Evolutionary conservation across 2,329 filamentous ascomycete species (phyloP).

Genomic region (Botrytis sinoallii): DNA sequence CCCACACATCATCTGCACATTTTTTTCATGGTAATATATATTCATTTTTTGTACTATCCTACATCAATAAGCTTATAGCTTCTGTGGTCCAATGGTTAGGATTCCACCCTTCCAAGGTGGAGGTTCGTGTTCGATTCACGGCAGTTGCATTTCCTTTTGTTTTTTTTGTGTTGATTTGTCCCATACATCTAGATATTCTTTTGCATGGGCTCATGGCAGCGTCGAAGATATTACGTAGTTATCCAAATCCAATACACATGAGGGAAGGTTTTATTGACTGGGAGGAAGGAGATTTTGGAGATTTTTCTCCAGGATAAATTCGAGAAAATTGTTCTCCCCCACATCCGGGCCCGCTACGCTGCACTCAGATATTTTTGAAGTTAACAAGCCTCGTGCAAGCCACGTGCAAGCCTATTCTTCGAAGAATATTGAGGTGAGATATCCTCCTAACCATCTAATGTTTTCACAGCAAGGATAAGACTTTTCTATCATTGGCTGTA

Average conservation of each 20-base stretch:
- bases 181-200: rapidly evolving
- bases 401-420: background rate
- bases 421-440: background rate
- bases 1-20: background rate
- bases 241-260: no score
- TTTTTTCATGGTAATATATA: background rate
- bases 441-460: background rate
- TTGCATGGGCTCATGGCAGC: background rate
- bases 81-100: constrained; percentile 13
- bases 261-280: background rate
- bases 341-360: background rate
- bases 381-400: background rate
- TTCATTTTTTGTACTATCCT: no score
- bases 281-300: no score
- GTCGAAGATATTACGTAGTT: background rate
- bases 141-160: background rate
- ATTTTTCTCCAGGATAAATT: background rate
- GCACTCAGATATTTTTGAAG: background rate
- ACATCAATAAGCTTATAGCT: background rate
- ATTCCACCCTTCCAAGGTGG: constrained; percentile 12
- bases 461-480: background rate
- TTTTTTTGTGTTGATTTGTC: rapidly evolving
- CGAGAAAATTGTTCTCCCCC: background rate
- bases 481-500: background rate
- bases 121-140: constrained; percentile 5